These are phyloP conservation scores for Penicillium waksmanii DNA, from an alignment of 495 filamentous ascomycete species.

Conservation along the genomic window DNA sequence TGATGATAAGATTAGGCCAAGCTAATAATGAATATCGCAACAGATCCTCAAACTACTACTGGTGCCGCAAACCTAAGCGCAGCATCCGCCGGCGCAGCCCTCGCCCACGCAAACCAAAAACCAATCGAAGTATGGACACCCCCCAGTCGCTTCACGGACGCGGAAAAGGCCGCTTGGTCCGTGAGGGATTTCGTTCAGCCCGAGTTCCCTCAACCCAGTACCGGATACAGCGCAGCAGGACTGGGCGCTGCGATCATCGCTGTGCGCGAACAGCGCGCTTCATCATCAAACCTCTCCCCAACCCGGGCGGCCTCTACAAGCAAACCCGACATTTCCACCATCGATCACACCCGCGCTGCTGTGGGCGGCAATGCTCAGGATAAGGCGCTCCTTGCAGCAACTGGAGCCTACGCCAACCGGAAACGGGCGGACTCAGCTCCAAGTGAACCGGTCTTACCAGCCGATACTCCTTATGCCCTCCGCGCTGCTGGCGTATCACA, in stretches of 20 bases:
- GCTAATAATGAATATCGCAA: slow-evolving; percentile 39
- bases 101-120: slow-evolving; percentile 72
- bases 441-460: slow-evolving; percentile 46
- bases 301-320: neutral
- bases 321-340: slow-evolving; percentile 19
- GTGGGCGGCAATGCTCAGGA: slow-evolving; percentile 55
- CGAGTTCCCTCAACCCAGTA: slow-evolving; percentile 55
- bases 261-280: slow-evolving; percentile 56
- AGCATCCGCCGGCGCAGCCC: slow-evolving; percentile 72
- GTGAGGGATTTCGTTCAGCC: slow-evolving; percentile 69
- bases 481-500: slow-evolving; percentile 67
- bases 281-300: slow-evolving; percentile 17
- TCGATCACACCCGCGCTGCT: slow-evolving; percentile 50
- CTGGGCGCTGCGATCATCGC: slow-evolving; percentile 76
- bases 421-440: slow-evolving; percentile 71
- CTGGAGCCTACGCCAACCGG: slow-evolving; percentile 69
- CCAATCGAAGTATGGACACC: slow-evolving; percentile 60
- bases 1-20: neutral
- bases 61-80: slow-evolving; percentile 69
- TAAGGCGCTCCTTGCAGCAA: slow-evolving; percentile 71
- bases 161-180: slow-evolving; percentile 67
- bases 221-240: slow-evolving; percentile 57
- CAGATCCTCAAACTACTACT: slow-evolving; percentile 67
- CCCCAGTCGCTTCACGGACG: slow-evolving; percentile 60
- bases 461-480: slow-evolving; percentile 66